A percentile compares a stretch with the other conserved stretches of the same genome.
Conservation (phyloP, 805 yeast species). For the Metschnikowia sp. region DNA sequence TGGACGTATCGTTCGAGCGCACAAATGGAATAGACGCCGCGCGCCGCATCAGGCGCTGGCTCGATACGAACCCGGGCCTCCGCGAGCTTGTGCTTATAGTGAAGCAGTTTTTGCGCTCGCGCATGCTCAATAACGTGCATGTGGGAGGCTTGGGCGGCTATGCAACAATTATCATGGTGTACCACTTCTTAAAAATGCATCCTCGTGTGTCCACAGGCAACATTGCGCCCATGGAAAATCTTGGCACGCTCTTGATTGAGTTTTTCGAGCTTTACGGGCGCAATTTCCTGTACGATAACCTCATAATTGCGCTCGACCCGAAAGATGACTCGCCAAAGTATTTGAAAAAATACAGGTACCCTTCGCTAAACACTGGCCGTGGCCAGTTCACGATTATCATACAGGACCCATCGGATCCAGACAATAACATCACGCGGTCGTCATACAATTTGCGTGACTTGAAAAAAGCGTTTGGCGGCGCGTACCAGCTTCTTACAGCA, state of each 20-base stretch:
- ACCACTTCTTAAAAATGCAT: conserved; percentile 73
- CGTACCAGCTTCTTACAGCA: conserved; percentile 71
- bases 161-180: conserved; percentile 83
- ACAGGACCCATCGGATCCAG: conserved; percentile 82
- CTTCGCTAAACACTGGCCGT: conserved; percentile 47
- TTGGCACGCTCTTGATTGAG: conserved; percentile 84
- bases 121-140: conserved; percentile 81
- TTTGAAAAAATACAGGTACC: conserved; percentile 53
- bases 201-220: conserved; percentile 69
- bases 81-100: conserved; percentile 78
- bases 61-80: conserved; percentile 67
- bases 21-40: conserved; percentile 83
- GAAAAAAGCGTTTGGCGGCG: conserved; percentile 85
- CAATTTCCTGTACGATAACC: conserved; percentile 79
- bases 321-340: conserved; percentile 56
- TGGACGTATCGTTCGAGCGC: conserved; percentile 89
- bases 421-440: conserved; percentile 83
- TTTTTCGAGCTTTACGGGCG: conserved; percentile 91
- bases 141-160: conserved; percentile 95
- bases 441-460: conserved; percentile 76
- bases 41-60: conserved; percentile 70
- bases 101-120: conserved; percentile 77
- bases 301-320: conserved; percentile 62
- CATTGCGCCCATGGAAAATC: conserved; percentile 65
- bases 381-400: conserved; percentile 66